A percentile compares a stretch with the other conserved stretches of the same genome.
Evolutionary conservation across 768 basidiomycete genomes (phyloP).

Genomic region (Suillus luteus): DNA sequence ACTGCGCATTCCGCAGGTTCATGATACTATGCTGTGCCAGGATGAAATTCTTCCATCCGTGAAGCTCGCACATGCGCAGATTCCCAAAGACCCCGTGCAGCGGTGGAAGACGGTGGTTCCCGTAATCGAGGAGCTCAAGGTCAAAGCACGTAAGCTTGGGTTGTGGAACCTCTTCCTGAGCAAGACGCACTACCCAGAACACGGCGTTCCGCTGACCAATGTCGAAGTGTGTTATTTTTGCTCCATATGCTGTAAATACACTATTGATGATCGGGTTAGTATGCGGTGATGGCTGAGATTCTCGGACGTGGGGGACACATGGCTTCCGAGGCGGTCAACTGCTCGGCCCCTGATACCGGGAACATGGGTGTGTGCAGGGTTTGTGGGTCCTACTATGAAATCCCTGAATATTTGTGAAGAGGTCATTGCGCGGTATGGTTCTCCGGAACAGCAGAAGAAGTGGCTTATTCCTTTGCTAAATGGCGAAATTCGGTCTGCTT

Average conservation of each 20-base stretch:
- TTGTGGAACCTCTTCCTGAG: slow-evolving; percentile 98
- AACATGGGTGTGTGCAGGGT: slow-evolving; percentile 80
- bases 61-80: slow-evolving; percentile 75
- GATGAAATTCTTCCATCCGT: slow-evolving; percentile 86
- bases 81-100: slow-evolving; percentile 70
- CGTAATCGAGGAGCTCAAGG: slow-evolving; percentile 82
- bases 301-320: slow-evolving; percentile 82
- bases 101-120: slow-evolving; percentile 88
- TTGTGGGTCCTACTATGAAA: not conserved
- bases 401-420: slow-evolving; percentile 49
- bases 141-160: slow-evolving; percentile 82
- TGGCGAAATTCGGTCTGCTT: slow-evolving; percentile 92
- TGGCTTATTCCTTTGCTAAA: slow-evolving; percentile 89
- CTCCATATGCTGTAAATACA: not conserved
- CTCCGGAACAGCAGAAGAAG: slow-evolving; percentile 83
- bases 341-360: slow-evolving; percentile 95
- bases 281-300: slow-evolving; percentile 96
- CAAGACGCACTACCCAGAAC: slow-evolving; percentile 88
- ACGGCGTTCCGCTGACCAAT: slow-evolving; percentile 89
- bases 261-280: slow-evolving; percentile 46
- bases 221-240: slow-evolving; percentile 65
- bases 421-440: slow-evolving; percentile 96
- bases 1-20: not conserved
- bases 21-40: slow-evolving; percentile 39
- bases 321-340: slow-evolving; percentile 88